phyloP scores from a whole-genome alignment of 1,139 yeast genomes.

The Taphrina wiesneri region DNA sequence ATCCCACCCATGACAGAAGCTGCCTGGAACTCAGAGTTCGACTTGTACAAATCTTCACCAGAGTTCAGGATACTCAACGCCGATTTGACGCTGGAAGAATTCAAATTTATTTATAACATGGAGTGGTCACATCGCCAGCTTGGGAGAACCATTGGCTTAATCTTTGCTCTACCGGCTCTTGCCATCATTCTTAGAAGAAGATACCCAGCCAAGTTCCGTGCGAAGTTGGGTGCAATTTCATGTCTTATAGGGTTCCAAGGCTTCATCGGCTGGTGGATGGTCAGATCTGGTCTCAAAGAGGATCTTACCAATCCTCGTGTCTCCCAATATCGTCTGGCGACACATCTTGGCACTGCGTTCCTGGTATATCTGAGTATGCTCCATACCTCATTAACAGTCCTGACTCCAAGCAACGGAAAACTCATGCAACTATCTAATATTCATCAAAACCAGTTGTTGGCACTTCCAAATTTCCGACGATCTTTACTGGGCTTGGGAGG shows the following conservation, averaged over 20 bases:
- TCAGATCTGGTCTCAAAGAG: conserved; percentile 84
- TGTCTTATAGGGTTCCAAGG: conserved; percentile 88
- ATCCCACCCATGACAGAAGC: conserved; percentile 77
- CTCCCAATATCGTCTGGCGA: conserved; percentile 88
- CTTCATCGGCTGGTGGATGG: conserved; percentile 99
- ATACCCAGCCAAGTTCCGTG: conserved; percentile 15
- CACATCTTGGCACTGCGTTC: conserved; percentile 94
- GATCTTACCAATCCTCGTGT: conserved; percentile 88
- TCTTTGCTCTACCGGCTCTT: conserved; percentile 78
- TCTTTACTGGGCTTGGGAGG: conserved; percentile 20
- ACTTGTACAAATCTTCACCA: conserved; percentile 79
- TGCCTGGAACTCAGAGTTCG: conserved; percentile 85
- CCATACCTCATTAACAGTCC: conserved; percentile 81
- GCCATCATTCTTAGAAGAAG: conserved; percentile 72
- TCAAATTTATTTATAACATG: conserved; percentile 92
- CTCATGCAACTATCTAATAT: background rate
- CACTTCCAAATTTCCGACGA: conserved; percentile 25
- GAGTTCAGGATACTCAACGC: conserved; percentile 79
- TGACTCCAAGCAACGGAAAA: conserved; percentile 42
- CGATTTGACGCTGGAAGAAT: conserved; percentile 89
- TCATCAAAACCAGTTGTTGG: background rate
- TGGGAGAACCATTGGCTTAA: conserved; percentile 86
- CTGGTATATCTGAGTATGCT: conserved; percentile 82
- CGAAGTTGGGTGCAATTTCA: conserved; percentile 67
- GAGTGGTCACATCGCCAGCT: conserved; percentile 96